Base-by-base conservation (phyloP, 805 yeast genomes). In the Jamesozyma hellenica region DNA sequence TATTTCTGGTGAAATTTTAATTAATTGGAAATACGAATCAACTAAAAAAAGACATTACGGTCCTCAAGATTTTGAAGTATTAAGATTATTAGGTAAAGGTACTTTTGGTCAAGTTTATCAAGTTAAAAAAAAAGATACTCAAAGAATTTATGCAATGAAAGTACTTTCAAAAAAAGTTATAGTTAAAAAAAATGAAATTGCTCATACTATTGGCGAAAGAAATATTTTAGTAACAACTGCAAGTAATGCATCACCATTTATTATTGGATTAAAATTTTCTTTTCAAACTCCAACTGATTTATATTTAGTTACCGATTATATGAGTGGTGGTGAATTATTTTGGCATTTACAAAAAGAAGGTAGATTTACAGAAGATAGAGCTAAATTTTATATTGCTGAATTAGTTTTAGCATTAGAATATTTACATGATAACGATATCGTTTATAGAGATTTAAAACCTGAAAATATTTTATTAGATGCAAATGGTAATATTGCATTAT, bases 271-370 rank as follows among this genome's bases (percentile, higher is more conserved):
- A 55, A 92, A 92, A 65, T 90, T 92, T 59, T 84, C 96, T 1
- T 92, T 92, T 64, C 98, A 92, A 66, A 92, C 98, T 1, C 94
- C 92, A 28, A 68, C 83, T 0, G 97, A 92, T 63, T 70, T 92
- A 45, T 92, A 88, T 59, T 69, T 92, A 43, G 96, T 92, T 23
- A 90, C 96, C 2, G 98, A 92, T 65, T 92, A 83, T 65, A 90
- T 92, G 97, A 79, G 92, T 34, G 98, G 98, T 32, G 98, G 98
- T 43, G 98, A 92, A 65, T 70, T 92, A 48, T 86, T 86, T 59
- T 87, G 94, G 94, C 95, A 92, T 65, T 70, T 92, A 60, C 98
- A 92, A 65, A 86, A 87, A 58, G 97, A 92, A 61, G 96, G 96
- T 33, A 74, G 96, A 48, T 92, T 92, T 58, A 61, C 80, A 39